These are phyloP conservation scores for Apiotrichum porosum DNA, from an alignment of 1,284 basidiomycete genomes.

Conservation along the genomic window DNA sequence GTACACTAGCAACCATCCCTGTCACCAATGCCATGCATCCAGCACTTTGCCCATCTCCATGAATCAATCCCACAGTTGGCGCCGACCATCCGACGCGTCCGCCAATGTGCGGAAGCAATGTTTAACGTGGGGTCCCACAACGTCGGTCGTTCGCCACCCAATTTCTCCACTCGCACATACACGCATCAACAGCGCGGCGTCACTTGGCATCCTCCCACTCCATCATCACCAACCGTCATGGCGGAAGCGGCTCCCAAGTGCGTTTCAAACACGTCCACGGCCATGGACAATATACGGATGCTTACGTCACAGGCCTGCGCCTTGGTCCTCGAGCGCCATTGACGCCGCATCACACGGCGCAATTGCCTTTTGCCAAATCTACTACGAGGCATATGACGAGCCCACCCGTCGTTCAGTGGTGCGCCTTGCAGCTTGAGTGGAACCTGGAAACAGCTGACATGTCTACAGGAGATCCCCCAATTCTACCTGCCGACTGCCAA, in stretches of 20 bases:
- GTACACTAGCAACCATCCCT: neutral
- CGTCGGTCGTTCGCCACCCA: conserved; percentile 9
- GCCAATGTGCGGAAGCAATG: too few species aligned
- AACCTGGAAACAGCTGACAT: neutral
- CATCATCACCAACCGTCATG: conserved; percentile 7
- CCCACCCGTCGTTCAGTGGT: conserved; percentile 34
- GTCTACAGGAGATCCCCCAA: conserved; percentile 32
- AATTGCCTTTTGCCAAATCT: conserved; percentile 44
- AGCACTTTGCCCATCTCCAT: neutral
- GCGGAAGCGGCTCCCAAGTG: conserved; percentile 6
- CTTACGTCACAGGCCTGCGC: conserved; percentile 6
- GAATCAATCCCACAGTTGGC: too few species aligned
- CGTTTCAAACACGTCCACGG: neutral
- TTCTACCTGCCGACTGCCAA: conserved; percentile 38
- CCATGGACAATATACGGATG: neutral
- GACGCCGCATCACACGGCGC: conserved; percentile 44
- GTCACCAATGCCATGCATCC: neutral
- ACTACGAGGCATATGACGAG: conserved; percentile 46
- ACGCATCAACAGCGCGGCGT: neutral
- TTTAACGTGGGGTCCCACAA: too few species aligned
- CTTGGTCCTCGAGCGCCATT: conserved; percentile 37
- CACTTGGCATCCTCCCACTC: neutral
- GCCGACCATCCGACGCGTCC: too few species aligned
- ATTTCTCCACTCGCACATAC: too few species aligned
- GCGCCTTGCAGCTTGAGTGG: conserved; percentile 7